phyloP scores from a whole-genome alignment of 495 filamentous ascomycete genomes.

The Tuber indicum region DNA sequence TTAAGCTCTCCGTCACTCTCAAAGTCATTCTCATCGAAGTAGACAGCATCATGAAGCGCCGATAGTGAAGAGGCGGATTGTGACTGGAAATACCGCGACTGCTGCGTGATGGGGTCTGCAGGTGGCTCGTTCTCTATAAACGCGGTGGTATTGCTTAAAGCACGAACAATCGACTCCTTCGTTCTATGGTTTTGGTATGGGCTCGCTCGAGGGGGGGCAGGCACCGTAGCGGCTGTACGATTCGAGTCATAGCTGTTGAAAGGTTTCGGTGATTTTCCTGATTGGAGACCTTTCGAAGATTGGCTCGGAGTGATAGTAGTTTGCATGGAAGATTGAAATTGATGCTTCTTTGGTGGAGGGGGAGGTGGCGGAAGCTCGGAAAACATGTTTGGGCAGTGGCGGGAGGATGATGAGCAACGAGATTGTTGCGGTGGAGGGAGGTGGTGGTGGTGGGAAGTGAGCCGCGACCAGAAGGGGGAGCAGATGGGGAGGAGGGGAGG shows the following conservation, averaged over 20 bases:
- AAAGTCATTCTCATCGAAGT: conserved; percentile 60
- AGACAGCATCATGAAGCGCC: conserved; percentile 44
- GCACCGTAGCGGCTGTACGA: not conserved
- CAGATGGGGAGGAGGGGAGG: not conserved
- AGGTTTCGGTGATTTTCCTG: not conserved
- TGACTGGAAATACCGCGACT: not conserved
- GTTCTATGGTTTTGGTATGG: conserved; percentile 7
- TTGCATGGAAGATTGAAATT: not conserved
- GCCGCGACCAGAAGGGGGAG: not conserved
- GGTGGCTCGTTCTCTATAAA: conserved; percentile 18
- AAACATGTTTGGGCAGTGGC: not conserved
- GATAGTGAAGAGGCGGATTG: conserved; percentile 20
- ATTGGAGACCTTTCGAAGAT: not conserved
- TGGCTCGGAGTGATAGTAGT: not conserved
- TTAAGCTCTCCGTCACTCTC: conserved; percentile 62
- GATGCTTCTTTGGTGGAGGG: not conserved
- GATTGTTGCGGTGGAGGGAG: not conserved
- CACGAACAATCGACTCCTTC: conserved; percentile 12
- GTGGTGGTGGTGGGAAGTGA: not conserved
- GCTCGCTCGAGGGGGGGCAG: not conserved
- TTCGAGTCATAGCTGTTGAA: not conserved
- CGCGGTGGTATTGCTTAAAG: conserved; percentile 30
- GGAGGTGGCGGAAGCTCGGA: not conserved
- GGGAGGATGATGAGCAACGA: not conserved
- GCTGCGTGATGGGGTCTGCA: conserved; percentile 5